Conservation (phyloP, 2,329 filamentous ascomycete genomes). For the Neofusicoccum umdonicola region DNA sequence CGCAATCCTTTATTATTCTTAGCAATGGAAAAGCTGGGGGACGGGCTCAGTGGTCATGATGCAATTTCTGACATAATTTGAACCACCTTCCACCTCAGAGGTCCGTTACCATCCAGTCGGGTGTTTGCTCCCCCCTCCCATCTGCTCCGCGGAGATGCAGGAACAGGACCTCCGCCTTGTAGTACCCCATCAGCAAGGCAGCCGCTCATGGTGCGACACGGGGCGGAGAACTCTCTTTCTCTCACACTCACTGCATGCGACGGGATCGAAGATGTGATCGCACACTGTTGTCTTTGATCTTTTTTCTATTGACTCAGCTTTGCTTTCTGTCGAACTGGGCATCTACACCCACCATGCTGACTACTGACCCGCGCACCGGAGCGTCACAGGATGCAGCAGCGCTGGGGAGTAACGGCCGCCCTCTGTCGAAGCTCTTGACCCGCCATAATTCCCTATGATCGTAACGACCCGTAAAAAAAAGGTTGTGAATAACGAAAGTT, state of each 20-base stretch:
- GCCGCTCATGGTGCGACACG: background rate
- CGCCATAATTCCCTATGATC: background rate
- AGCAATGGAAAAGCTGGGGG: background rate
- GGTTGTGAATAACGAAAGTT: background rate
- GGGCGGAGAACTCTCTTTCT: background rate
- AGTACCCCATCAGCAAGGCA: background rate
- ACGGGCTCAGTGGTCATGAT: background rate
- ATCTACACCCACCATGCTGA: background rate
- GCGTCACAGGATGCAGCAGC: background rate
- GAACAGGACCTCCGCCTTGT: background rate
- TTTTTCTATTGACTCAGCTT: background rate
- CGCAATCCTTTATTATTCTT: background rate
- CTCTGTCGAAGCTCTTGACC: too few species aligned
- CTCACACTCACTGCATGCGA: background rate
- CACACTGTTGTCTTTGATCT: background rate
- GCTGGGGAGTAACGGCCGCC: background rate
- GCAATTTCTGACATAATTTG: constrained; percentile 14
- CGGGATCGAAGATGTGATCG: background rate
- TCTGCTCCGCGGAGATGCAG: constrained; percentile 7
- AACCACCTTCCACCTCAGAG: background rate
- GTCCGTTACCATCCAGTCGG: background rate
- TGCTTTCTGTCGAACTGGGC: background rate
- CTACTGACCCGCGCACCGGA: background rate
- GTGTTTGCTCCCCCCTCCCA: background rate
- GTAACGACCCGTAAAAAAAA: background rate